These are phyloP conservation scores for Ogataea pignaliae DNA, from an alignment of 805 yeast species.

Conservation along the genomic window DNA sequence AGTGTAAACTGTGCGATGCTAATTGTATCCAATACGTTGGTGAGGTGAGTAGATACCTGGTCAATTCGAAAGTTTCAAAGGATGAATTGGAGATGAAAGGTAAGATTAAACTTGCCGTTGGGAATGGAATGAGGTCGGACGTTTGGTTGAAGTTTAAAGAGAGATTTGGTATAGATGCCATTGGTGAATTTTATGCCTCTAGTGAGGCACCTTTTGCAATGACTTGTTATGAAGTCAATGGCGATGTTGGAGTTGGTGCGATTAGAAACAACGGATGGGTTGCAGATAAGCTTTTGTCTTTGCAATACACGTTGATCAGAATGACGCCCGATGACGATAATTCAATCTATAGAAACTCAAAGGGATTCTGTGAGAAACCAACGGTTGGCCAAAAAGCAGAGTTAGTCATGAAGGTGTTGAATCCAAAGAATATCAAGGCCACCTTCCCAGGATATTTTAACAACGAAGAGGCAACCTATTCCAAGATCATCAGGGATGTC, in stretches of 20 bases:
- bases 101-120: slow-evolving; percentile 65
- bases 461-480: slow-evolving; percentile 70
- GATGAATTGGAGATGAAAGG: slow-evolving; percentile 24
- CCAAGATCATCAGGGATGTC: slow-evolving; percentile 70
- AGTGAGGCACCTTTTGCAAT: slow-evolving; percentile 91
- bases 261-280: slow-evolving; percentile 78
- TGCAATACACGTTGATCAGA: slow-evolving; percentile 57
- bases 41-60: slow-evolving; percentile 83
- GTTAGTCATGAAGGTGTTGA: slow-evolving; percentile 68
- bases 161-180: slow-evolving; percentile 66
- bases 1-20: slow-evolving; percentile 63
- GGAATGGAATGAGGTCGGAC: slow-evolving; percentile 87
- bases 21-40: slow-evolving; percentile 93
- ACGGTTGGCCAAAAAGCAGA: slow-evolving; percentile 75
- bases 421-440: slow-evolving; percentile 56
- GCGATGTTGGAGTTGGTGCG: slow-evolving; percentile 72
- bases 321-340: slow-evolving; percentile 80
- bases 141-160: slow-evolving; percentile 80
- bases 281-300: slow-evolving; percentile 51
- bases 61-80: slow-evolving; percentile 43
- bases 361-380: slow-evolving; percentile 58
- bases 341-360: slow-evolving; percentile 63
- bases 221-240: slow-evolving; percentile 61
- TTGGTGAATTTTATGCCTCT: slow-evolving; percentile 92
- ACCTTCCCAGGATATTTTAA: slow-evolving; percentile 90